Percentiles rank a stretch among this genome's conserved stretches.
Conservation (phyloP, 2,329 filamentous ascomycete genomes). For the Apiospora arundinis region DNA sequence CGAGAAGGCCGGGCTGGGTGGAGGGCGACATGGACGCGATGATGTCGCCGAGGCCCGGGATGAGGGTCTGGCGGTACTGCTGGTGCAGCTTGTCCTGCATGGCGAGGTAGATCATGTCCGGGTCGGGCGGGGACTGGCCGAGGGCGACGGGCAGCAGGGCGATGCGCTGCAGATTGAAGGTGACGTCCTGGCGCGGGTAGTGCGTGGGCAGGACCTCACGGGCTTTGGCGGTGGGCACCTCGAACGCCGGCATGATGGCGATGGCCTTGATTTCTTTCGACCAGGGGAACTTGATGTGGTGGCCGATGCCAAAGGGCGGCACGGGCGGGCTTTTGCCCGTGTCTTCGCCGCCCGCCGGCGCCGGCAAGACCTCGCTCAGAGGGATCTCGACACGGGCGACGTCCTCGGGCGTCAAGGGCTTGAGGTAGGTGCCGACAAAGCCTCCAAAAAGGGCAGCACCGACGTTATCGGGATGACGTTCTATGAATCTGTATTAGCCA, state of each 20-base stretch:
- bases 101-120: conserved; percentile 92
- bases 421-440: conserved; percentile 95
- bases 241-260: conserved; percentile 94
- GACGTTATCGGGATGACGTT: conserved; percentile 92
- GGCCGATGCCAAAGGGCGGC: conserved; percentile 90
- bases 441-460: conserved; percentile 94
- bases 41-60: conserved; percentile 90
- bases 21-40: conserved; percentile 88
- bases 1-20: conserved; percentile 85
- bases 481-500: conserved; percentile 44
- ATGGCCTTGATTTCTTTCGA: conserved; percentile 94
- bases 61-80: conserved; percentile 89
- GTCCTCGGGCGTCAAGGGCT: conserved; percentile 88
- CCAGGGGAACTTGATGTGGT: conserved; percentile 96
- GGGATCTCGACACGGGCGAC: conserved; percentile 92
- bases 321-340: conserved; percentile 86
- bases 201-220: conserved; percentile 81
- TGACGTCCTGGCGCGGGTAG: conserved; percentile 83
- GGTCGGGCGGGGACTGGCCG: conserved; percentile 86
- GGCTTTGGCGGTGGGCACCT: conserved; percentile 92
- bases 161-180: conserved; percentile 93
- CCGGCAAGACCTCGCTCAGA: conserved; percentile 88
- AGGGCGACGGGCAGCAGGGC: conserved; percentile 89
- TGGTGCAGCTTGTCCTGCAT: conserved; percentile 99
- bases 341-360: conserved; percentile 88